Evolutionary conservation across 352 stramenopile genomes (phyloP).

Genomic region (Globisporangium acanthophoron): DNA sequence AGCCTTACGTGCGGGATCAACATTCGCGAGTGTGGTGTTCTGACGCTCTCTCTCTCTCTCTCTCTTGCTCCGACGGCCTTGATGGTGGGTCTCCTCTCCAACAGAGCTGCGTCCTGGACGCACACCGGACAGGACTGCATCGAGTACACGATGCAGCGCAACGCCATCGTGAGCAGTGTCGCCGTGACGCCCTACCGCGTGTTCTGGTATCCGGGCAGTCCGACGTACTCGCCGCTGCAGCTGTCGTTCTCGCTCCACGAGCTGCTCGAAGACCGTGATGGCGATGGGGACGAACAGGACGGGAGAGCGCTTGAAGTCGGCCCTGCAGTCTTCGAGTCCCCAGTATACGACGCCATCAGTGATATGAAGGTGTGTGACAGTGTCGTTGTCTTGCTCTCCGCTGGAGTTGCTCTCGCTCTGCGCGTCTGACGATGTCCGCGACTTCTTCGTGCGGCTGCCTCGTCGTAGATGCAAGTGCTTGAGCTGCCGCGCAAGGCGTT

Average conservation of each 20-base stretch:
- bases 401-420: no score
- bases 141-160: conserved; percentile 43
- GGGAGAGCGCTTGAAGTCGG: conserved; percentile 3
- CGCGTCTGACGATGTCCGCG: neutral
- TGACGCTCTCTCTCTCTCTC: neutral
- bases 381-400: no score
- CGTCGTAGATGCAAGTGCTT: conserved; percentile 41
- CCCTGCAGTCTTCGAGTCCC: conserved; percentile 42
- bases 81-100: no score
- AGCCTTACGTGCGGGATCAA: conserved; percentile 13
- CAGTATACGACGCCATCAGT: conserved; percentile 34
- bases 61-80: neutral
- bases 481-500: conserved; percentile 35
- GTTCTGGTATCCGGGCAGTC: conserved; percentile 65
- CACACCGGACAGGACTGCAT: conserved; percentile 37
- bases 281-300: conserved; percentile 2
- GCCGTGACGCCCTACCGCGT: conserved; percentile 61
- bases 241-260: conserved; percentile 60
- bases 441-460: neutral
- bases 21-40: no score
- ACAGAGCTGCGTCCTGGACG: conserved; percentile 10
- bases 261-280: conserved; percentile 4
- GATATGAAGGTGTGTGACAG: conserved; percentile 33
- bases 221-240: conserved; percentile 55
- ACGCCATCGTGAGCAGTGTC: conserved; percentile 40